These are phyloP conservation scores for Volvariella surrecta DNA, from an alignment of 1,284 basidiomycete species.

Conservation along the genomic window DNA sequence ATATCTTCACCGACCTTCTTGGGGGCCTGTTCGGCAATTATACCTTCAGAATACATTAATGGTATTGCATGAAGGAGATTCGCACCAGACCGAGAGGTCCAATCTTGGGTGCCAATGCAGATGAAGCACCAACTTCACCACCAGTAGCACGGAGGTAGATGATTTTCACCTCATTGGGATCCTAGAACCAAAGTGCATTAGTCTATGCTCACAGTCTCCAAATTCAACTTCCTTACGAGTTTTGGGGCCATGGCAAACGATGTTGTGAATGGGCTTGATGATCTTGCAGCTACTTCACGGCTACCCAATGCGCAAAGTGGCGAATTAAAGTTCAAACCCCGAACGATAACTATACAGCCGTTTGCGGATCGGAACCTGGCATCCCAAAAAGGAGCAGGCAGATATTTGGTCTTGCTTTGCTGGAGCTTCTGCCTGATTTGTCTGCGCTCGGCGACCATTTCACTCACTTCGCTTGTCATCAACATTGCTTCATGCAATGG, in stretches of 20 bases:
- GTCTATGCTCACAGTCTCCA: constrained; percentile 2
- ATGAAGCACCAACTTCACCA: constrained; percentile 99
- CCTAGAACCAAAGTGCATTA: constrained; percentile 32
- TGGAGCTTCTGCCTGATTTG: constrained; percentile 12
- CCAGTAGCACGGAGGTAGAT: constrained; percentile 99
- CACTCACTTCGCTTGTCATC: constrained; percentile 8
- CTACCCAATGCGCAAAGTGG: constrained; percentile 11
- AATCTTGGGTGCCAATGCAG: constrained; percentile 98
- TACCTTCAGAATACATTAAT: constrained; percentile 5
- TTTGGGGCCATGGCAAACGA: constrained; percentile 62
- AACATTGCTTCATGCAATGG: constrained; percentile 52
- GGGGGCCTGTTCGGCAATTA: constrained; percentile 65
- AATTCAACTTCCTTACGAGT: constrained; percentile 38
- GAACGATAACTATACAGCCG: constrained; percentile 46
- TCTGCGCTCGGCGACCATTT: constrained; percentile 8
- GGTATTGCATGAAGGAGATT: constrained; percentile 12
- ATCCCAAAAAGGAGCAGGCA: constrained; percentile 6
- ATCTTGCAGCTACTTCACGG: constrained; percentile 9
- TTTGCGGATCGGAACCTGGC: too few species aligned
- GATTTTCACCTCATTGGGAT: constrained; percentile 95
- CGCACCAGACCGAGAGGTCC: constrained; percentile 99
- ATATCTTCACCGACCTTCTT: constrained; percentile 99
- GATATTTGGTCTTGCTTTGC: constrained; percentile 23
- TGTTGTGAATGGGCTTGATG: constrained; percentile 11
- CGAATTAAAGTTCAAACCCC: constrained; percentile 44